phyloP scores from a whole-genome alignment of 768 basidiomycete genomes.

The Galerina marginata region DNA sequence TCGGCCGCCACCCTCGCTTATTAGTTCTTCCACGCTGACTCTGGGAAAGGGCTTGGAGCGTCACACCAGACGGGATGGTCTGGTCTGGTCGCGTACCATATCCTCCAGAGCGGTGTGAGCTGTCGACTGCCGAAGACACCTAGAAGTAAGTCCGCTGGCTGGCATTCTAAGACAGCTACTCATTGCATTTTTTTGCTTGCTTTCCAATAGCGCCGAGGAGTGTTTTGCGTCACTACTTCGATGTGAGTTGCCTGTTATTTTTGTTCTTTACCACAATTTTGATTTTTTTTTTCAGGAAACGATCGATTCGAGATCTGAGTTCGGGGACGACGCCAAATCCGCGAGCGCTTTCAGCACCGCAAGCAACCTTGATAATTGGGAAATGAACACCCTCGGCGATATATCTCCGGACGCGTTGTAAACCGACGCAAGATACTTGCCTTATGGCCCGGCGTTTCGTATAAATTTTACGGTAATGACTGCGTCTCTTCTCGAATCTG shows the following conservation, averaged over 20 bases:
- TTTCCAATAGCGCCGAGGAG: conserved; percentile 74
- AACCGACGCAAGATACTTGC: not conserved
- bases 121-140: conserved; percentile 95
- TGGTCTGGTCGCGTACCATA: conserved; percentile 88
- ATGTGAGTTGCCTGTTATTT: conserved; percentile 55
- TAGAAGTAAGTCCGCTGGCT: conserved; percentile 63
- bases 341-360: conserved; percentile 62
- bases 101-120: conserved; percentile 86
- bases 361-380: conserved; percentile 27
- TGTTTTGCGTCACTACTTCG: conserved; percentile 91
- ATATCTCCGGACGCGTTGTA: conserved; percentile 32
- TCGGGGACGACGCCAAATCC: conserved; percentile 73
- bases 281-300: conserved; percentile 57
- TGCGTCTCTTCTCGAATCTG: not conserved
- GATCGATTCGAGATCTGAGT: conserved; percentile 73
- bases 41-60: conserved; percentile 91
- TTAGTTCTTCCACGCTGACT: conserved; percentile 97
- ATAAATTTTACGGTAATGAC: not conserved
- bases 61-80: conserved; percentile 99
- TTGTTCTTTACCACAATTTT: conserved; percentile 6
- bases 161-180: not conserved
- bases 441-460: not conserved
- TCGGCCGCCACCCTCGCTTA: conserved; percentile 57
- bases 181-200: conserved; percentile 3
- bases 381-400: conserved; percentile 33